A percentile compares a stretch with the other conserved stretches of the same genome.
These are phyloP conservation scores for Penicillium samsonianum DNA, from an alignment of 495 filamentous ascomycete genomes.

Conservation along the genomic window DNA sequence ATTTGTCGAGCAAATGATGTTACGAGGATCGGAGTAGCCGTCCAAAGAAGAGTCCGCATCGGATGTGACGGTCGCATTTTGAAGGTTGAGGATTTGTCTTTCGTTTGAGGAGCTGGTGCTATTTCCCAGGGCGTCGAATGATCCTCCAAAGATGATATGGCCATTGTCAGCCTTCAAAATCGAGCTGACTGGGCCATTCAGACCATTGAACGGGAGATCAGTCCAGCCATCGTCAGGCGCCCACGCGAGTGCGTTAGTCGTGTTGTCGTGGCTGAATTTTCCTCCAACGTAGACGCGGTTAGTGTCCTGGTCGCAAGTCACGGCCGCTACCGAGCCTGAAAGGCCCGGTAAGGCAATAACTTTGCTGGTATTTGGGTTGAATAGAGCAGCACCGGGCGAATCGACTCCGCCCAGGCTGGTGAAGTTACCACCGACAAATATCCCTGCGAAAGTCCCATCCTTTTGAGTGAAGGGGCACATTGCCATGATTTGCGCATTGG, in stretches of 20 bases:
- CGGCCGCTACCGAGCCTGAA: slow-evolving; percentile 72
- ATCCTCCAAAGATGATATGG: slow-evolving; percentile 88
- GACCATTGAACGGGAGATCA: slow-evolving; percentile 85
- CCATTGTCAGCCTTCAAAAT: slow-evolving; percentile 77
- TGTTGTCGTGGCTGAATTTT: slow-evolving; percentile 73
- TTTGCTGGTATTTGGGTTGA: slow-evolving; percentile 65
- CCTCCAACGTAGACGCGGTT: slow-evolving; percentile 91
- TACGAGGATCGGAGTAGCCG: slow-evolving; percentile 76
- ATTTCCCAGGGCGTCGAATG: slow-evolving; percentile 90
- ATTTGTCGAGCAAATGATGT: slow-evolving; percentile 79
- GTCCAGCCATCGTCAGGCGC: slow-evolving; percentile 67
- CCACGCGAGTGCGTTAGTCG: slow-evolving; percentile 90
- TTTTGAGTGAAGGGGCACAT: slow-evolving; percentile 80
- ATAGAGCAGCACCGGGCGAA: slow-evolving; percentile 77
- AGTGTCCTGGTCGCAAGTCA: slow-evolving; percentile 81
- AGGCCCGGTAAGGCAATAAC: slow-evolving; percentile 76
- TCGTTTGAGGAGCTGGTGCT: slow-evolving; percentile 53
- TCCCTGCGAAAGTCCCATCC: slow-evolving; percentile 66
- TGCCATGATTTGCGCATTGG: slow-evolving; percentile 79
- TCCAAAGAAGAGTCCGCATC: slow-evolving; percentile 57
- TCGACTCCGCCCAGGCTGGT: slow-evolving; percentile 80
- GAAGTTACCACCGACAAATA: slow-evolving; percentile 93
- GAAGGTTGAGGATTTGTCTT: slow-evolving; percentile 81
- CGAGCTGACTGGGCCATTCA: slow-evolving; percentile 89
- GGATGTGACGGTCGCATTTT: slow-evolving; percentile 69